Evolutionary conservation across 495 filamentous ascomycete species (phyloP).

Genomic region (Penicillium riverlandense): DNA sequence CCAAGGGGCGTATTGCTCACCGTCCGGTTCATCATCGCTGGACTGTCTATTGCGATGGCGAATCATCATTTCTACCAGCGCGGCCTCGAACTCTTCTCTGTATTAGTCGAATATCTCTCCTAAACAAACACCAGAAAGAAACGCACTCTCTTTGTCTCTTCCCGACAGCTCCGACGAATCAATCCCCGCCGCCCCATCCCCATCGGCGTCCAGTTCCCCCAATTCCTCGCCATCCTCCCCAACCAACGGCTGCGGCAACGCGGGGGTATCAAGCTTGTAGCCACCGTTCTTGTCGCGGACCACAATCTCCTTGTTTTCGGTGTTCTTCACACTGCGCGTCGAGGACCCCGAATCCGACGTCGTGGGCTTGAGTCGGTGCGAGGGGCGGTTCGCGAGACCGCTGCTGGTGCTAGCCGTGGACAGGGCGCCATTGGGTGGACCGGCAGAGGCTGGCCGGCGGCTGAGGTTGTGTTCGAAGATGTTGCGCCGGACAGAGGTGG

Average conservation of each 20-base stretch:
- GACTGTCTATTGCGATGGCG: slow-evolving; percentile 56
- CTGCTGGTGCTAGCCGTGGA: slow-evolving; percentile 7
- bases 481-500: slow-evolving; percentile 55
- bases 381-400: slow-evolving; percentile 17
- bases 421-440: slow-evolving; percentile 14
- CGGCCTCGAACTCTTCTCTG: slow-evolving; percentile 37
- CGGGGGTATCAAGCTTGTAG: slow-evolving; percentile 63
- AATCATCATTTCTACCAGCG: slow-evolving; percentile 44
- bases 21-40: slow-evolving; percentile 60
- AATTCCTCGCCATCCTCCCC: slow-evolving; percentile 49
- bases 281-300: slow-evolving; percentile 68
- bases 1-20: slow-evolving; percentile 32
- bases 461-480: slow-evolving; percentile 67
- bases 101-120: slow-evolving; percentile 1
- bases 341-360: slow-evolving; percentile 29
- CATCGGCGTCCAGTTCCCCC: slow-evolving; percentile 27
- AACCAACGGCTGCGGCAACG: slow-evolving; percentile 40
- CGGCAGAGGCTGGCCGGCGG: slow-evolving; percentile 52
- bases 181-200: slow-evolving; percentile 2
- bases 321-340: slow-evolving; percentile 22
- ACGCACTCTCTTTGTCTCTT: slow-evolving; percentile 43
- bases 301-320: slow-evolving; percentile 62
- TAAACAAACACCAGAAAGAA: not conserved
- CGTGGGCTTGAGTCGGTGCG: slow-evolving; percentile 27
- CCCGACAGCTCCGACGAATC: slow-evolving; percentile 20